Evolutionary conservation across 441 rosid genomes (phyloP).

Genomic region (Mallotus repandus): DNA sequence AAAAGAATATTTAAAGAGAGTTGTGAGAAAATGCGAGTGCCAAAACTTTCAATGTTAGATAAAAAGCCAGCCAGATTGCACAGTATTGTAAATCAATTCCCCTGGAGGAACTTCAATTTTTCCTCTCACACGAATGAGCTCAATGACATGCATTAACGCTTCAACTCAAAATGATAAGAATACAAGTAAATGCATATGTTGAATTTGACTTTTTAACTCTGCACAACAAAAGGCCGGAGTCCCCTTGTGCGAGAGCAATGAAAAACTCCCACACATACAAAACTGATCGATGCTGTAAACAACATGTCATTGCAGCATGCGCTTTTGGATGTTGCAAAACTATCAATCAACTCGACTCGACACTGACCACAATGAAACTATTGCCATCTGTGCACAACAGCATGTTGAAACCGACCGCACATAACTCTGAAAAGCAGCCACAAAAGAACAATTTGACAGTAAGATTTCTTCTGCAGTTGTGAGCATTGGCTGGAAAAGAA

Average conservation of each 20-base stretch:
- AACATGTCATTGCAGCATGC: constrained; percentile 2
- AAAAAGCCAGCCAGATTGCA: too few species aligned
- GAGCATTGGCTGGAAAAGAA: not conserved
- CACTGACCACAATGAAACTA: not conserved
- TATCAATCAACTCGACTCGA: not conserved
- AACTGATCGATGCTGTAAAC: not conserved
- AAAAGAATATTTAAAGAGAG: not conserved
- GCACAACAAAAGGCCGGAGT: not conserved
- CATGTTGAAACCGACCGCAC: constrained; percentile 10
- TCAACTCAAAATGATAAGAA: constrained; percentile 13
- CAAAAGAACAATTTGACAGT: not conserved
- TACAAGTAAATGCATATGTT: not conserved
- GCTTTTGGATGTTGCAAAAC: constrained; percentile 10
- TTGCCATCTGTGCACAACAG: constrained; percentile 10
- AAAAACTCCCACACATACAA: not conserved
- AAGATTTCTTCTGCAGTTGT: constrained; percentile 1
- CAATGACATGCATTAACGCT: not conserved
- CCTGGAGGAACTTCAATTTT: not conserved
- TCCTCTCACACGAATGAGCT: constrained; percentile 1
- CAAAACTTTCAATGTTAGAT: not conserved
- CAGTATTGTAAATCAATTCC: not conserved
- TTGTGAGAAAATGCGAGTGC: constrained; percentile 1
- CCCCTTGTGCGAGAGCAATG: too few species aligned
- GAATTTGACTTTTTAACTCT: constrained; percentile 2
- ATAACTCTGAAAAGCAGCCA: constrained; percentile 23